Evolutionary conservation across 805 yeast species (phyloP), one percentile per base, ranked within the genome.

Genomic region (Starmerella roubikii): DNA sequence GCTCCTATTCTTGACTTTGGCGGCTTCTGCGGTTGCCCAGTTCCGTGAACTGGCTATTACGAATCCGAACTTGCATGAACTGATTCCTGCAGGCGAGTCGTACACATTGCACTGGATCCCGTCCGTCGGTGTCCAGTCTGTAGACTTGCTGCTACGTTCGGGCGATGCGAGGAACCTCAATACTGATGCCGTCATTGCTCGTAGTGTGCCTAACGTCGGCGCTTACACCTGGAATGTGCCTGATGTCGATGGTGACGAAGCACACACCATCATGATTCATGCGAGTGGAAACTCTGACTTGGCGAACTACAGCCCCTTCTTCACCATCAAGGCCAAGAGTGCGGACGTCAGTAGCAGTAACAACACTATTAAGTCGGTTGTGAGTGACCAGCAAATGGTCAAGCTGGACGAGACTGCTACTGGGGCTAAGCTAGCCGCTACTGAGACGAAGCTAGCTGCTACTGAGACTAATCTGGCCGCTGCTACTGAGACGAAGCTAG

Each of bases 141-240:
- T 57, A 30, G 51, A 53, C 43, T 38, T 57, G 29, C 38, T 54
- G 11, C 45, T 57, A 19, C 43, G 53, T 37, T 38, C 42, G 8
- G 60, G 59, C 13, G 45, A 37, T 19, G 32, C 48, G 19, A 18
- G 39, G n/a, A 40, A 50, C 37, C 44, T 56, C 20, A 29, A 23
- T 12, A 45, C 50, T 19, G 37, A 50, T 13, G 28, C 24, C 39
- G 48, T 51, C 27, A 54, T 57, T 42, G 61, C 57, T 12, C 21
- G 46, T 4, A 42, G 39, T 25, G 32, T 54, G 30, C 43, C 43
- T 23, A 55, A 56, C 51, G 33, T 49, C 16, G 61, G 61, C n/a
- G n/a, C 39, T 21, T 55, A 45, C 44, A 21, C 39, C 10, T 57
- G 61, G 61, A 29, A 41, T 13, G 48, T 52, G 16, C 54, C 57